A percentile compares a stretch with the other conserved stretches of the same genome.
Evolutionary conservation across 148 eudicot species (phyloP).

Genomic region (Dysphania ambrosioides): DNA sequence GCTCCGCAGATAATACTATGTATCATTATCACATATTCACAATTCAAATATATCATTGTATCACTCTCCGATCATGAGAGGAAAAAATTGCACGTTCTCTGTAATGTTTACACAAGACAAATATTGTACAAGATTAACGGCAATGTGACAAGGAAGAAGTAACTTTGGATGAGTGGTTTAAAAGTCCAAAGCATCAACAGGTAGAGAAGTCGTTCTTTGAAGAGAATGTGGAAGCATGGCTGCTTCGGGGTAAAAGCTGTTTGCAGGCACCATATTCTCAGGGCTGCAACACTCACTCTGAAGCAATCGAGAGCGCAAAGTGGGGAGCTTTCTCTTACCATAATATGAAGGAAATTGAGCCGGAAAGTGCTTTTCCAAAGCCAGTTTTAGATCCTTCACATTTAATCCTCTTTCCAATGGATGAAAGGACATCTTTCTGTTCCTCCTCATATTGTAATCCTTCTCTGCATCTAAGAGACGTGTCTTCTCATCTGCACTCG

Average conservation of each 20-base stretch:
- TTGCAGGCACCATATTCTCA: constrained; percentile 37
- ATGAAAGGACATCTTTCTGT: constrained; percentile 18
- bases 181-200: constrained; percentile 65
- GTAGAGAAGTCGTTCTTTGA: constrained; percentile 72
- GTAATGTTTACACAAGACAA: neutral
- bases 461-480: constrained; percentile 15
- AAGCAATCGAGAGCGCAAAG: constrained; percentile 16
- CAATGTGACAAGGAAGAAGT: neutral
- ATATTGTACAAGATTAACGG: neutral
- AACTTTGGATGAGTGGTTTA: constrained; percentile 16
- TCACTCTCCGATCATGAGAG: neutral
- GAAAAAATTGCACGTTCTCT: constrained; percentile 3
- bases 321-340: constrained; percentile 18
- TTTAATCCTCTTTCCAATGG: constrained; percentile 21
- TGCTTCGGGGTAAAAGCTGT: constrained; percentile 35
- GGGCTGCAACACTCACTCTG: constrained; percentile 41
- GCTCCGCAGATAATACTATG: neutral
- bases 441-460: constrained; percentile 11
- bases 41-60: neutral
- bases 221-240: constrained; percentile 53
- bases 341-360: constrained; percentile 26
- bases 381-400: constrained; percentile 25
- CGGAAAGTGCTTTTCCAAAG: constrained; percentile 36
- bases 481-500: constrained; percentile 27
- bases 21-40: constrained; percentile 16